These are phyloP conservation scores for Termitomyces sp. DNA, from an alignment of 768 basidiomycete genomes.

Conservation along the genomic window DNA sequence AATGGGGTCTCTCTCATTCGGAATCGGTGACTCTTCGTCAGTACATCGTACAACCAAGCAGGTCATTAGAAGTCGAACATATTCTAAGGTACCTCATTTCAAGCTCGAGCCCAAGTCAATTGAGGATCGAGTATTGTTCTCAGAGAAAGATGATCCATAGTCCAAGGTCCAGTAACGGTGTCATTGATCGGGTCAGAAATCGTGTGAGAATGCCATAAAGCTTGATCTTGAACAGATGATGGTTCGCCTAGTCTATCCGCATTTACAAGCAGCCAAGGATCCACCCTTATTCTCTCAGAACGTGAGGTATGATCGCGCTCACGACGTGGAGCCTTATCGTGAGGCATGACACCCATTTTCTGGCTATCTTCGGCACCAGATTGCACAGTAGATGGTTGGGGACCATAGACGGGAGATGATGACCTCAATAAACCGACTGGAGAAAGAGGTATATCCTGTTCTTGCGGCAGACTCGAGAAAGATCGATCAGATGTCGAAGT, in stretches of 20 bases:
- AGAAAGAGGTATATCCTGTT: too few relatives aligned
- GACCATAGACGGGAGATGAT: neutral
- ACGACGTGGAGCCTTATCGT: neutral
- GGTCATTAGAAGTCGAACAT: too few relatives aligned
- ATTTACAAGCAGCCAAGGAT: neutral
- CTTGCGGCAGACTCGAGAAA: neutral
- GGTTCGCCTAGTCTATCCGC: neutral
- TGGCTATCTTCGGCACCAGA: neutral
- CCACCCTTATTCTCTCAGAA: neutral
- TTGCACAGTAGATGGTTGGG: neutral
- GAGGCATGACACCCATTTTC: neutral
- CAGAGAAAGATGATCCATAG: constrained; percentile 2
- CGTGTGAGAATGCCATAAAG: neutral
- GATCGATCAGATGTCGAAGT: constrained; percentile 1
- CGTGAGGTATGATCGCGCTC: neutral
- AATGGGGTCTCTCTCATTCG: too few relatives aligned
- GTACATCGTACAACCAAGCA: too few relatives aligned
- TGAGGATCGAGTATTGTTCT: neutral
- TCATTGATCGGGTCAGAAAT: neutral
- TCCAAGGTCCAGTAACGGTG: constrained; percentile 3
- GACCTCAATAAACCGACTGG: neutral
- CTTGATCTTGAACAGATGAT: neutral
- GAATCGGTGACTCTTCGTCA: too few relatives aligned
- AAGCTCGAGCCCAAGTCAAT: neutral
- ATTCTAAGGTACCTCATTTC: too few relatives aligned